A percentile compares a stretch with the other conserved stretches of the same genome.
These are phyloP conservation scores for Alternaria novae-zelandiae DNA, from an alignment of 2,329 filamentous ascomycete genomes.

Conservation along the genomic window DNA sequence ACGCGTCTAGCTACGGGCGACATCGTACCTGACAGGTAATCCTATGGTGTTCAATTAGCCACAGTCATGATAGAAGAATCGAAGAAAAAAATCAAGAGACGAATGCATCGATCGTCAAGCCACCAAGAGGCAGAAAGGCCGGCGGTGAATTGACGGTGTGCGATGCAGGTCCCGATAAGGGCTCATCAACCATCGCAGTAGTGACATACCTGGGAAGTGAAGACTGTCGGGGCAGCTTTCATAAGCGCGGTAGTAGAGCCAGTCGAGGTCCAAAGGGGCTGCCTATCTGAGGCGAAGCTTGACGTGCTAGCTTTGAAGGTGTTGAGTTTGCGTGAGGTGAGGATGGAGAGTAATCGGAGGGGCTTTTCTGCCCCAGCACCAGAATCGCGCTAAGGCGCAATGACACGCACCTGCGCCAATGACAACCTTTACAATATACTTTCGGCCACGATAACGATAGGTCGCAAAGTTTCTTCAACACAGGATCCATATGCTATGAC, in stretches of 20 bases:
- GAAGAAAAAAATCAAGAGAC: slow-evolving; percentile 4
- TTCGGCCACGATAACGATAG: slow-evolving; percentile 3
- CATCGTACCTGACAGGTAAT: slow-evolving; percentile 68
- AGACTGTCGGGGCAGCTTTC: slow-evolving; percentile 59
- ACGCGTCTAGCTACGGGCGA: slow-evolving; percentile 19
- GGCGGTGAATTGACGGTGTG: slow-evolving; percentile 39
- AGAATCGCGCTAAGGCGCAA: background rate
- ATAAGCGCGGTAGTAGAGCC: slow-evolving; percentile 49
- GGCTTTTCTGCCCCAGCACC: background rate
- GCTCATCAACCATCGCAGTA: slow-evolving; percentile 16
- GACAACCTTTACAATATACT: background rate
- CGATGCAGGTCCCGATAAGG: slow-evolving; percentile 40
- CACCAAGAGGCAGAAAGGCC: slow-evolving; percentile 8
- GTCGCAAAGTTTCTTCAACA: background rate
- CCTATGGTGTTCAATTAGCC: slow-evolving; percentile 54
- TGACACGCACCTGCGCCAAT: slow-evolving; percentile 2
- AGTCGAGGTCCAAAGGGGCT: slow-evolving; percentile 35
- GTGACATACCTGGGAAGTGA: slow-evolving; percentile 60
- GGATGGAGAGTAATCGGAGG: slow-evolving; percentile 1
- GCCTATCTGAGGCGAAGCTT: slow-evolving; percentile 7
- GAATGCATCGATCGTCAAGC: slow-evolving; percentile 11
- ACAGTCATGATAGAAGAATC: slow-evolving; percentile 20
- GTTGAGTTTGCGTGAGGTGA: background rate
- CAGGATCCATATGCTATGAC: background rate
- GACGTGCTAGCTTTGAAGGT: background rate